A percentile compares a stretch with the other conserved stretches of the same genome.
phyloP scores from a whole-genome alignment of 352 stramenopile genomes.

The Phytophthora cajani region DNA sequence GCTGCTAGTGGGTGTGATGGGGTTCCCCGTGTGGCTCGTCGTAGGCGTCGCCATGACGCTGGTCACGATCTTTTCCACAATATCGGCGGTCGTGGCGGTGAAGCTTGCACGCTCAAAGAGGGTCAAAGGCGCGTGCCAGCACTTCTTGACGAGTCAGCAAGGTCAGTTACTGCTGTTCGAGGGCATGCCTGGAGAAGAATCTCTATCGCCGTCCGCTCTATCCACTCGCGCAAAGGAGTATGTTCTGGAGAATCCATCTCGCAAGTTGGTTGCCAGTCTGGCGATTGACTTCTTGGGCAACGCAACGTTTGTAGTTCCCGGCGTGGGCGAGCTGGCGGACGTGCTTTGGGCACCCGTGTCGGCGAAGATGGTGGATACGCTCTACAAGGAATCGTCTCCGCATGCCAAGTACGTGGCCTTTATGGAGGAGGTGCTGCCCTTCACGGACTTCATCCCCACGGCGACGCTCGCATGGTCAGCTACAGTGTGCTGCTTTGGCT shows the following conservation, averaged over 20 bases:
- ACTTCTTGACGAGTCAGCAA: conserved; percentile 58
- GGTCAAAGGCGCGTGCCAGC: conserved; percentile 46
- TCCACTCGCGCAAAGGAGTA: conserved; percentile 43
- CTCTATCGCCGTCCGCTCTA: conserved; percentile 38
- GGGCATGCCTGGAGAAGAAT: conserved; percentile 44
- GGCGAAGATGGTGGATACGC: conserved; percentile 86
- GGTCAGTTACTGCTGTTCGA: conserved; percentile 73
- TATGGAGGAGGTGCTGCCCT: conserved; percentile 89
- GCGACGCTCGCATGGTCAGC: conserved; percentile 92
- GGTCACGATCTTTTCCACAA: conserved; percentile 48
- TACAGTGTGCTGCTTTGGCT: neutral
- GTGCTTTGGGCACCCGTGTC: conserved; percentile 93
- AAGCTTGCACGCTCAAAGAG: conserved; percentile 58
- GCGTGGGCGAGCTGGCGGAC: conserved; percentile 91
- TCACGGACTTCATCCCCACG: conserved; percentile 96
- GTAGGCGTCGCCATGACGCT: conserved; percentile 50
- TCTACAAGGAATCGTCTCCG: conserved; percentile 91
- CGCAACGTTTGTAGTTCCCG: conserved; percentile 87
- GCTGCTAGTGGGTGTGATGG: conserved; percentile 59
- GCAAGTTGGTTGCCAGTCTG: conserved; percentile 76
- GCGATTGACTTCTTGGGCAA: conserved; percentile 91
- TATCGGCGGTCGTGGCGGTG: conserved; percentile 60
- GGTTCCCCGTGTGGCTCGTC: conserved; percentile 70
- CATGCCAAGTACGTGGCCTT: conserved; percentile 90
- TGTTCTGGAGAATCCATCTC: conserved; percentile 62